phyloP scores from a whole-genome alignment of 129 eudicot species.

The Cynara cardunculus region DNA sequence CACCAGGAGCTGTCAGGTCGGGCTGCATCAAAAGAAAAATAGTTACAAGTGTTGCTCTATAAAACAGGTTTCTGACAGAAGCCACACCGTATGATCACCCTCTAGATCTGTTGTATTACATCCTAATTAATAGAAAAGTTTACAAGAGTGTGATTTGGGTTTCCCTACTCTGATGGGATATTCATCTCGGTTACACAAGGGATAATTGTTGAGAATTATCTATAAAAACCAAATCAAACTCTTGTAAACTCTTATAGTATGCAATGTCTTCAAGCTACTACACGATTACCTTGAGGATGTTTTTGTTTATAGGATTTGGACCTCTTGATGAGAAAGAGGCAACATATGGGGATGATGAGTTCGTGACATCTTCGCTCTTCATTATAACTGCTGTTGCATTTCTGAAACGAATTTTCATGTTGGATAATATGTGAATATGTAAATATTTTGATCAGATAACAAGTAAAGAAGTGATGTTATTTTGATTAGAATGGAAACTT shows the following conservation, averaged over 20 bases:
- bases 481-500: neutral
- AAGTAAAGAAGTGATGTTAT: neutral
- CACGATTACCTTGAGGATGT: constrained; percentile 15
- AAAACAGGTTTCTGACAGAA: neutral
- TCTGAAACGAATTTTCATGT: neutral
- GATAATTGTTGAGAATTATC: too few relatives aligned
- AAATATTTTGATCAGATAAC: neutral
- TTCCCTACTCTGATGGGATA: too few relatives aligned
- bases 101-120: too few relatives aligned
- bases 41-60: neutral
- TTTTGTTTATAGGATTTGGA: neutral
- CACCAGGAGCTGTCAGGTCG: constrained; percentile 1
- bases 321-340: constrained; percentile 33
- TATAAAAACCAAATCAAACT: too few relatives aligned
- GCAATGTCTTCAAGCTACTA: neutral
- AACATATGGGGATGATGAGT: constrained; percentile 12
- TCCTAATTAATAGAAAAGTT: neutral
- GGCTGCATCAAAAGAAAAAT: neutral
- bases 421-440: neutral
- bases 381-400: constrained; percentile 20
- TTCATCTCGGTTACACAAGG: too few relatives aligned
- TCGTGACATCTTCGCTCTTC: constrained; percentile 18
- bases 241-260: too few relatives aligned
- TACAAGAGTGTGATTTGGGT: too few relatives aligned
- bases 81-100: too few relatives aligned